A percentile compares a stretch with the other conserved stretches of the same genome.
phyloP scores from a whole-genome alignment of 2,329 filamentous ascomycete genomes.

The Aspergillus alliaceus region DNA sequence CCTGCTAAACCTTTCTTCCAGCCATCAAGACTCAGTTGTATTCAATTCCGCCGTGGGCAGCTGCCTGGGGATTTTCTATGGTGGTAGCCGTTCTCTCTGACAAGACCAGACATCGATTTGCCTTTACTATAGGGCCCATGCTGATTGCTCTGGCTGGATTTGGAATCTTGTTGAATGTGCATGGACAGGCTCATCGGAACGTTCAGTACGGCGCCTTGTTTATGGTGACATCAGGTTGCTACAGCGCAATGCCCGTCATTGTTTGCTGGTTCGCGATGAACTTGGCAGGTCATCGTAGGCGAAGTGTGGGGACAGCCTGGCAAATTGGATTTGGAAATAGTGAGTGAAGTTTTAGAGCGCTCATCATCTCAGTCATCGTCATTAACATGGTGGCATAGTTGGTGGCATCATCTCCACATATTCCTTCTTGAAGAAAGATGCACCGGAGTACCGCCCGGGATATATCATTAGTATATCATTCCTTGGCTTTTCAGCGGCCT shows the following conservation, averaged over 20 bases:
- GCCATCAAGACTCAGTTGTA: constrained; percentile 53
- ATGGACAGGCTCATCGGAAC: constrained; percentile 56
- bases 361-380: constrained; percentile 4
- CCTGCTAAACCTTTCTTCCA: constrained; percentile 16
- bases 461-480: constrained; percentile 79
- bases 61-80: constrained; percentile 78
- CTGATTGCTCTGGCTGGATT: constrained; percentile 72
- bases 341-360: constrained; percentile 17
- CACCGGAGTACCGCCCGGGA: constrained; percentile 67
- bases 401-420: constrained; percentile 78
- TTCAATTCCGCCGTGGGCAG: constrained; percentile 62
- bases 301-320: constrained; percentile 71
- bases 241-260: constrained; percentile 83
- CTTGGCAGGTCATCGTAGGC: constrained; percentile 68
- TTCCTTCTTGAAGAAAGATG: constrained; percentile 65
- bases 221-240: constrained; percentile 75
- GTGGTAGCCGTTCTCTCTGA: constrained; percentile 72
- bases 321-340: constrained; percentile 75
- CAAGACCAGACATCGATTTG: constrained; percentile 68
- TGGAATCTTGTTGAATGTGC: constrained; percentile 69
- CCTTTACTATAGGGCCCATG: constrained; percentile 70
- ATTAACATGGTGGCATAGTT: constrained; percentile 41
- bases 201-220: constrained; percentile 80
- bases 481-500: constrained; percentile 63
- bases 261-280: constrained; percentile 85